These are phyloP conservation scores for Xylariales sp. DNA, from an alignment of 2,329 filamentous ascomycete species.

Conservation along the genomic window DNA sequence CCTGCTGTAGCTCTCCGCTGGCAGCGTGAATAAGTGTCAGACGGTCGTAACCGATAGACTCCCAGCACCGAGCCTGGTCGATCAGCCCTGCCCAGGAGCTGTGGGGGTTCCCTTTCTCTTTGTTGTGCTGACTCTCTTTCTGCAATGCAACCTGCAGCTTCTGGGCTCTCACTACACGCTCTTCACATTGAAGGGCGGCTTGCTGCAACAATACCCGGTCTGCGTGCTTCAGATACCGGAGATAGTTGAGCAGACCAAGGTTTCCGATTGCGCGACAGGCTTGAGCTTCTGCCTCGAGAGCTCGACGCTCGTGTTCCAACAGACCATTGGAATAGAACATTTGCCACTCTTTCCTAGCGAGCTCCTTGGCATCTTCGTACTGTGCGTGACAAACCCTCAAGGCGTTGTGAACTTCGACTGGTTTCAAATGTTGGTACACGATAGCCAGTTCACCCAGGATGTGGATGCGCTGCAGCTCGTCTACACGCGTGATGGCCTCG, in stretches of 20 bases:
- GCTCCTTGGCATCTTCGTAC: background rate
- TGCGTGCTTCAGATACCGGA: background rate
- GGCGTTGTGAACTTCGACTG: background rate
- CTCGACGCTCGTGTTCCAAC: background rate
- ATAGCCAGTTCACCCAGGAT: background rate
- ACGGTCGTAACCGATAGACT: background rate
- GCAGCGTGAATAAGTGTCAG: background rate
- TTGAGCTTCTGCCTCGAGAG: background rate
- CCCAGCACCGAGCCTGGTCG: background rate
- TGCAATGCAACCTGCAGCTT: background rate
- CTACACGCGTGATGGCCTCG: background rate
- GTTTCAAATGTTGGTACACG: background rate
- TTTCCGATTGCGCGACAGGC: conserved; percentile 1
- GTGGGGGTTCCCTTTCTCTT: background rate
- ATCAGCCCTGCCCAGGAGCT: background rate
- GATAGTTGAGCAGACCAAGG: background rate
- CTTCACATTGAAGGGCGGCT: background rate
- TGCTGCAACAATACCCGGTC: background rate
- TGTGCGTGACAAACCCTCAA: background rate
- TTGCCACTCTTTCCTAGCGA: background rate
- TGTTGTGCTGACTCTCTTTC: background rate
- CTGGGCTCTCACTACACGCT: background rate
- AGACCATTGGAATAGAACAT: background rate
- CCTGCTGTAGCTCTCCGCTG: background rate
- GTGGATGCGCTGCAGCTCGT: background rate